Evolutionary conservation across 305 asterid species (phyloP), one percentile per base, ranked within the genome.

Genomic region (Fraxinus baroniana): DNA sequence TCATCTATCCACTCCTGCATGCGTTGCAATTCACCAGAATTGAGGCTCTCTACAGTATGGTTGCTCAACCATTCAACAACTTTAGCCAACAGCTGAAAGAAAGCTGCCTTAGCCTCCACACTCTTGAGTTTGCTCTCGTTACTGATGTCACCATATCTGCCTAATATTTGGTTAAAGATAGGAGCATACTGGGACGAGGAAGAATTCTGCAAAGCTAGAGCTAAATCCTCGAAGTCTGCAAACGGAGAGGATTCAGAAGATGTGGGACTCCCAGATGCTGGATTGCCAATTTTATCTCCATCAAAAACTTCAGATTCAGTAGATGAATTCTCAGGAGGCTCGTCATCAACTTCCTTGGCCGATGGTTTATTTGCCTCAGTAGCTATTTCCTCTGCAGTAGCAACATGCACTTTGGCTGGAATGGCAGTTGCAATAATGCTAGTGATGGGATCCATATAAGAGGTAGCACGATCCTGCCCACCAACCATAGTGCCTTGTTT

Each of bases 61-160:
- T 60, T 80, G 15, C 70, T 17, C 41, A 85, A 84, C 10, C 64
- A 15, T 44, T 78, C 85, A 37, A 85, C 85, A 18, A 74, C 86
- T 85, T 78, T 84, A 30, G 82, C 86, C 46, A 87, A 84, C 49
- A 87, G 79, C 44, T 70, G 87, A 71, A 85, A 70, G 18, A 85
- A 36, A 74, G 79, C 60, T 52, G 79, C 36, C 79, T 78, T 85
- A 76, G 87, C 76, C 76, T 85, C 81, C 26, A 30, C 12, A 74
- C 88, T 87, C 83, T 76, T 83, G 83, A 81, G 79, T 44, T 81
- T 36, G 79, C 88, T 78, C 18, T 80, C 85, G 22, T 75, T 46
- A 33, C 85, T 80, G 52, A 85, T 81, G 39, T 87, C 88, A 26
- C 90, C 88, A 62, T 85, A 78, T 83, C 81, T 83, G 26, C 26